Base-by-base conservation (phyloP, 2,329 filamentous ascomycete genomes). In the Ascosphaera apis region DNA sequence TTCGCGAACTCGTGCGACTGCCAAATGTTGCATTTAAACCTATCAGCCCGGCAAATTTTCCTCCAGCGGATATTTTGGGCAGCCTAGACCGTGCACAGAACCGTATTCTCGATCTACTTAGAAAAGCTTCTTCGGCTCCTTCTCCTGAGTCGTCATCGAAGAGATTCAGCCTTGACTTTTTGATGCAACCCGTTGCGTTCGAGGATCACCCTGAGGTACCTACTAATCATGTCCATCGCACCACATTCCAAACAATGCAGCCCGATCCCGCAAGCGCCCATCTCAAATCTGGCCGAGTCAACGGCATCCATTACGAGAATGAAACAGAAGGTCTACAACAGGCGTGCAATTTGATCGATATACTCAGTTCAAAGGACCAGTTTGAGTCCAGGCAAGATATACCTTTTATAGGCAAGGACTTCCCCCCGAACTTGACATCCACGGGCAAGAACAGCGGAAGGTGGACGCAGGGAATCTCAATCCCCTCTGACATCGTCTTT, bases 1-100 rank as follows among this genome's bases (percentile, higher is more conserved):
- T 82, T 12, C 72, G 88, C 25, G 88, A 98, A 54, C 60, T 98
- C 3, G 73, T 92, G 57, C 76, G 78, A 35, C 64, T 95, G 2
- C 67, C 71, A 0, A 61, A 60, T 1, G 75, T 91, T 7, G 66
- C 65, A 11, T 91, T 92, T 47, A 65, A 74, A 37, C 69, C 76
- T 1, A 62, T 86, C 18, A 66, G 79, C 37, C 53, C 59, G 39
- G 59, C 65, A 1, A 60, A 91, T 4, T 62, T 88, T 33, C 82
- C 83, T 0, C 52, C 55, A 1, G 50, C 55, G 11, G 48, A 64
- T 1, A 65, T 80, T 37, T 58, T 76, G 28, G 69, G 72, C 21
- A 64, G 61, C n/a, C 62, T 95, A 5, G 76, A 80, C 3, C 69
- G 88, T 18, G 70, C 80, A 15, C 68, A 75, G 31, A 76, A 71